Conservation (phyloP, 2,329 filamentous ascomycete species). For the Talaromyces islandicus region DNA sequence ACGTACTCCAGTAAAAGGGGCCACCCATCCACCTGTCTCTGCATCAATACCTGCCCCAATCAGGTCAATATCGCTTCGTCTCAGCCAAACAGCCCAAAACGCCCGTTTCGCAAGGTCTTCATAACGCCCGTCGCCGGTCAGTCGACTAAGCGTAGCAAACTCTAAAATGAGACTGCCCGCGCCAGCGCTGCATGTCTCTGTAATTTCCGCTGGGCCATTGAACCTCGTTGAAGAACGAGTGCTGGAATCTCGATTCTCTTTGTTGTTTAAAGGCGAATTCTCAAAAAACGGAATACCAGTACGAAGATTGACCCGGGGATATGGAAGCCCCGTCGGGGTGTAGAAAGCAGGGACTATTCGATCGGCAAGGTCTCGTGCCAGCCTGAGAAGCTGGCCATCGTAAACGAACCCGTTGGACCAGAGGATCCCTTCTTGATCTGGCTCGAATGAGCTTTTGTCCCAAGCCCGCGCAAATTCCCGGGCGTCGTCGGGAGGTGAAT, state of each 20-base stretch:
- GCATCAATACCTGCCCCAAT: constrained; percentile 90
- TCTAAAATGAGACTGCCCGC: constrained; percentile 94
- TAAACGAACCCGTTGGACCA: constrained; percentile 79
- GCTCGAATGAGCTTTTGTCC: constrained; percentile 27
- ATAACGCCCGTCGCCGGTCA: constrained; percentile 82
- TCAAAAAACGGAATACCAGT: constrained; percentile 87
- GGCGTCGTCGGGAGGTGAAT: constrained; percentile 49
- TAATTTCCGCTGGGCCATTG: constrained; percentile 60
- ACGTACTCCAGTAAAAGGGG: constrained; percentile 67
- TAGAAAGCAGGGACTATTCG: constrained; percentile 88
- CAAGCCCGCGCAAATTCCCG: constrained; percentile 34
- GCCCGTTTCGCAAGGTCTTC: constrained; percentile 84
- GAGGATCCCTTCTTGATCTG: constrained; percentile 41
- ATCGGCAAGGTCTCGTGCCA: constrained; percentile 78
- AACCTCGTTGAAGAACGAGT: constrained; percentile 33
- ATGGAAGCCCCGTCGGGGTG: constrained; percentile 84
- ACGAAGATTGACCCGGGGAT: constrained; percentile 86
- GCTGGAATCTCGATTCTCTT: constrained; percentile 39
- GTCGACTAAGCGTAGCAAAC: constrained; percentile 80
- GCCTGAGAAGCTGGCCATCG: constrained; percentile 80
- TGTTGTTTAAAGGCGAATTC: constrained; percentile 70
- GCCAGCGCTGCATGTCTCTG: constrained; percentile 93
- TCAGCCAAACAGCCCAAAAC: constrained; percentile 95
- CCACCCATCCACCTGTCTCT: constrained; percentile 84
- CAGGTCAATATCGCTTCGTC: constrained; percentile 76